Conservation (phyloP, 805 yeast species). For the Lipomyces kockii region DNA sequence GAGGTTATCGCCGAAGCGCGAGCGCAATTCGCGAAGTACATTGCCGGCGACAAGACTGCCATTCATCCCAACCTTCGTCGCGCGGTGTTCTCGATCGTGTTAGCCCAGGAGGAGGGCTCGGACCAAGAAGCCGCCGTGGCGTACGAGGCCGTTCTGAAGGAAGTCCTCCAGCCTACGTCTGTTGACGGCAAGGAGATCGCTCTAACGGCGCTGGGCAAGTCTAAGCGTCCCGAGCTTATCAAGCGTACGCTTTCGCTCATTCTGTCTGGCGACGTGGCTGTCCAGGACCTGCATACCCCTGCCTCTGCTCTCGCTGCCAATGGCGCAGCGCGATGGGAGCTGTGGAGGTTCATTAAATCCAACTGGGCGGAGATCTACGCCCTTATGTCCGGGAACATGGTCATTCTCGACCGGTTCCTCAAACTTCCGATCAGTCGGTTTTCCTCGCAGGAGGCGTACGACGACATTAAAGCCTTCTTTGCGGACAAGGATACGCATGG, state of each 20-base stretch:
- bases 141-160: conserved; percentile 52
- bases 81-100: conserved; percentile 52
- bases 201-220: conserved; percentile 58
- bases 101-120: conserved; percentile 44
- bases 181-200: conserved; percentile 64
- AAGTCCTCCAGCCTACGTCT: conserved; percentile 56
- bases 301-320: conserved; percentile 56
- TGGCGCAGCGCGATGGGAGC: conserved; percentile 48
- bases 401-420: conserved; percentile 56
- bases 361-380: conserved; percentile 54
- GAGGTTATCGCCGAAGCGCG: conserved; percentile 55
- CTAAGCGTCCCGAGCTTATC: conserved; percentile 48
- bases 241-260: conserved; percentile 50
- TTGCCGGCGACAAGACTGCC: conserved; percentile 53
- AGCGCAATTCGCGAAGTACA: conserved; percentile 45
- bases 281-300: conserved; percentile 63
- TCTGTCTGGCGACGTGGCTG: conserved; percentile 49
- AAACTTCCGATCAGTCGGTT: conserved; percentile 46
- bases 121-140: conserved; percentile 46
- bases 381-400: conserved; percentile 56
- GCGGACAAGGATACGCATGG: conserved; percentile 55
- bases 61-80: conserved; percentile 57
- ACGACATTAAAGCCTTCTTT: conserved; percentile 53
- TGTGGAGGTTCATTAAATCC: conserved; percentile 57
- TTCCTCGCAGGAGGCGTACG: conserved; percentile 46